phyloP scores from a whole-genome alignment of 768 basidiomycete genomes.

The Pisolithus tinctorius region DNA sequence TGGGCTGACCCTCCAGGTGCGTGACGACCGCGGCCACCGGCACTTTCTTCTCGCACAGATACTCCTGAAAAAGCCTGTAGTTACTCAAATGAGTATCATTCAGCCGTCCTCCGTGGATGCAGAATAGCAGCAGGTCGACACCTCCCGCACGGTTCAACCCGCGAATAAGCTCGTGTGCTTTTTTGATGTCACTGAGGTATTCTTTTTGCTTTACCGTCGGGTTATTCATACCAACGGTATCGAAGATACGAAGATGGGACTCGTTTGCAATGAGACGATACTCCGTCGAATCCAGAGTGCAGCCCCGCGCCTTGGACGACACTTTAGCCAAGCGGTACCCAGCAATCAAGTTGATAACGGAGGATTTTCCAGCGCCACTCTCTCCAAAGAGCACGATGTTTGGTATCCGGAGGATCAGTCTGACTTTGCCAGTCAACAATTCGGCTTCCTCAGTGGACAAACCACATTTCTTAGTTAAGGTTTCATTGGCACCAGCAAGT shows the following conservation, averaged over 20 bases:
- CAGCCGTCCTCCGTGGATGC: constrained; percentile 27
- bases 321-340: constrained; percentile 15
- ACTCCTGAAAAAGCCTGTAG: constrained; percentile 31
- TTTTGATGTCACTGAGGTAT: constrained; percentile 14
- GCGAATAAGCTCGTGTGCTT: constrained; percentile 24
- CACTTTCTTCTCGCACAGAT: constrained; percentile 32
- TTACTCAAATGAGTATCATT: constrained; percentile 19
- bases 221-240: constrained; percentile 27
- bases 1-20: constrained; percentile 25
- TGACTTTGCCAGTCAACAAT: constrained; percentile 7
- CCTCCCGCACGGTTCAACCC: constrained; percentile 24
- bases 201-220: constrained; percentile 1
- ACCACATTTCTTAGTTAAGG: constrained; percentile 17
- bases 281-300: constrained; percentile 24
- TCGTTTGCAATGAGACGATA: constrained; percentile 19
- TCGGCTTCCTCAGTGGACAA: neutral
- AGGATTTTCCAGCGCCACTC: constrained; percentile 34
- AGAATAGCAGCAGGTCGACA: constrained; percentile 33
- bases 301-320: constrained; percentile 22
- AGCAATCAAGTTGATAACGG: constrained; percentile 34
- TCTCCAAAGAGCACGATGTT: constrained; percentile 36
- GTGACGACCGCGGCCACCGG: constrained; percentile 36
- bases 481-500: constrained; percentile 2
- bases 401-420: constrained; percentile 8
- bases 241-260: constrained; percentile 22